A percentile compares a stretch with the other conserved stretches of the same genome.
Conservation (phyloP, 257 asterid species). For the Nicotiana tabacum region DNA sequence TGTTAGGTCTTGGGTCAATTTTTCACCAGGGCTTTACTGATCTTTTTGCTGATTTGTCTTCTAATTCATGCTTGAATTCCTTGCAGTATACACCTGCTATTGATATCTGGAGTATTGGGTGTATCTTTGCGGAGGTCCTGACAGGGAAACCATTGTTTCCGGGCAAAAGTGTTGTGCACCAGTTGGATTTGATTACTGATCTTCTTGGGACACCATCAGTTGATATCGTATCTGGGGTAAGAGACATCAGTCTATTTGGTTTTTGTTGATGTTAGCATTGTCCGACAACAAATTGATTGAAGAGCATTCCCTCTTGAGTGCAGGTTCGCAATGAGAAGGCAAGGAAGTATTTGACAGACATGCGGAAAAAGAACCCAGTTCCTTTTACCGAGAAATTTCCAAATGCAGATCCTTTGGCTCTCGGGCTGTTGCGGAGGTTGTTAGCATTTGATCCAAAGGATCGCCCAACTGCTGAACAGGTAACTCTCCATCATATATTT, state of each 20-base stretch:
- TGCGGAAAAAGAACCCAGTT: constrained; percentile 64
- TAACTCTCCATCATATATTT: constrained; percentile 16
- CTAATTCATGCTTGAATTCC: background rate
- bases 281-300: background rate
- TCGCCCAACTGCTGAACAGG: constrained; percentile 93
- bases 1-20: constrained; percentile 43
- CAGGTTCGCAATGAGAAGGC: constrained; percentile 96
- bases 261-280: background rate
- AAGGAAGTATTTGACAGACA: constrained; percentile 66
- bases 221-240: constrained; percentile 76
- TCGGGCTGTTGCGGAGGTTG: constrained; percentile 59
- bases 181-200: constrained; percentile 86
- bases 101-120: constrained; percentile 89
- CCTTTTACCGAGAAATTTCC: constrained; percentile 63
- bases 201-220: constrained; percentile 82
- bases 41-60: constrained; percentile 11
- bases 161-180: constrained; percentile 90
- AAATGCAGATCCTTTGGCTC: constrained; percentile 68
- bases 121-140: constrained; percentile 83
- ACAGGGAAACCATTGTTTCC: constrained; percentile 87
- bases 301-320: constrained; percentile 18
- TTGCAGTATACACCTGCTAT: constrained; percentile 95
- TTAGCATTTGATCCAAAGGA: constrained; percentile 93
- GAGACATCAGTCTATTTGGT: constrained; percentile 5
- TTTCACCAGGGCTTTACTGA: constrained; percentile 24